Evolutionary conservation across 2,329 filamentous ascomycete genomes (phyloP).

Genomic region (Venturia carpophila): DNA sequence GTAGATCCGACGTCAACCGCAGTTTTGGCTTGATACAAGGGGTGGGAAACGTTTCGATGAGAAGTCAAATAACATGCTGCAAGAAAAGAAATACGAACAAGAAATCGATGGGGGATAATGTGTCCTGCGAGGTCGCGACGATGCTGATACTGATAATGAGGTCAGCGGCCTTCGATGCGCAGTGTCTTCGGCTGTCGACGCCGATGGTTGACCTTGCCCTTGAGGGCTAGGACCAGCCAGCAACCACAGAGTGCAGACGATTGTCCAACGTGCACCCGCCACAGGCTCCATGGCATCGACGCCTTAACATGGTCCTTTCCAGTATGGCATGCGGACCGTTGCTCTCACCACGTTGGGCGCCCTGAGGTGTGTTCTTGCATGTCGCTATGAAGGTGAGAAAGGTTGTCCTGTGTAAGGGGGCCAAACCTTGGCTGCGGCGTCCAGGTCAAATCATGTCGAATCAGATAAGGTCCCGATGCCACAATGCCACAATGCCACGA

Average conservation of each 20-base stretch:
- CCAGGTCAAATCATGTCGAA: neutral
- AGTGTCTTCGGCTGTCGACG: neutral
- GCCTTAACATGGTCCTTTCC: neutral
- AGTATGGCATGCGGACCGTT: neutral
- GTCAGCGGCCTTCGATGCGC: conserved; percentile 10
- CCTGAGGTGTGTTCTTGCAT: neutral
- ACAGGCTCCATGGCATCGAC: conserved; percentile 2
- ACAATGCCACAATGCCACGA: neutral
- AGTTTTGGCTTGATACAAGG: conserved; percentile 3
- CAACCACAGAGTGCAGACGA: conserved; percentile 2
- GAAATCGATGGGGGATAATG: neutral
- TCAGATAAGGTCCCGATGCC: neutral
- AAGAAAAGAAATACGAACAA: neutral
- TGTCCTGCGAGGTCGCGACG: neutral
- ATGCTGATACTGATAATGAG: conserved; percentile 5
- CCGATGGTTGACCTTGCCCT: neutral
- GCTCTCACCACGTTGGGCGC: neutral
- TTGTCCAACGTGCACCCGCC: conserved; percentile 15
- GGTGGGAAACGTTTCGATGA: neutral
- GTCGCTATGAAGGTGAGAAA: neutral
- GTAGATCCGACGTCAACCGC: neutral
- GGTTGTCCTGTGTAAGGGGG: neutral
- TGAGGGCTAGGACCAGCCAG: conserved; percentile 1
- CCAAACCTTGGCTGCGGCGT: neutral
- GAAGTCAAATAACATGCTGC: neutral